A percentile compares a stretch with the other conserved stretches of the same genome.
Conservation (phyloP, 2,329 filamentous ascomycete genomes). For the Alternaria metachromatica region DNA sequence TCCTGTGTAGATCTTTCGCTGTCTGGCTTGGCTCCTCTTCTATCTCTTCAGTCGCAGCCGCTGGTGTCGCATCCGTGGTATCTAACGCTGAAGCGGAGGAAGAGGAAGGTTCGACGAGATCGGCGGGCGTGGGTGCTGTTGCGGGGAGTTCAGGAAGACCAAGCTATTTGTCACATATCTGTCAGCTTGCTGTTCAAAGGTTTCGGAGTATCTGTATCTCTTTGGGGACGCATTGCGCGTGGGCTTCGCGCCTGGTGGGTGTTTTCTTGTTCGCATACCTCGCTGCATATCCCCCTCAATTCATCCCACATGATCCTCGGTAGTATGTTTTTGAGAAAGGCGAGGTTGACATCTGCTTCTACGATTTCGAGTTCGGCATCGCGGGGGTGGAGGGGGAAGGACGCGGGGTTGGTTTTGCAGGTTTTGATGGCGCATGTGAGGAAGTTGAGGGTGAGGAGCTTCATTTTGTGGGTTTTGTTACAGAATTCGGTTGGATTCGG, state of each 20-base stretch:
- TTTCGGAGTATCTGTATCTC: not conserved
- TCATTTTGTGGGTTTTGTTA: constrained; percentile 65
- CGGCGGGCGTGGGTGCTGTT: constrained; percentile 39
- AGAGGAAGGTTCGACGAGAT: constrained; percentile 33
- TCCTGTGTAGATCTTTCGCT: constrained; percentile 76
- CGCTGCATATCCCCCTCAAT: constrained; percentile 74
- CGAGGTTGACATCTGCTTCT: constrained; percentile 79
- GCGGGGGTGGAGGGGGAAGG: constrained; percentile 90
- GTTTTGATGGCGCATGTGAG: constrained; percentile 94
- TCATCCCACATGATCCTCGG: constrained; percentile 89
- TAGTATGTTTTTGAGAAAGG: constrained; percentile 83
- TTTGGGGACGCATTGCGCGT: not conserved
- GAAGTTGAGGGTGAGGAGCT: constrained; percentile 95
- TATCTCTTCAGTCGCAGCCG: constrained; percentile 58
- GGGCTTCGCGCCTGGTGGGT: not conserved
- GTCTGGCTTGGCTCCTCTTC: constrained; percentile 70
- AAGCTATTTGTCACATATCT: constrained; percentile 60
- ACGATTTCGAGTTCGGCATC: constrained; percentile 89
- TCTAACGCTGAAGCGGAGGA: constrained; percentile 4
- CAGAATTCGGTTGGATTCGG: not conserved
- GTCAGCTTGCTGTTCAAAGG: not conserved
- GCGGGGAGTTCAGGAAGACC: constrained; percentile 76
- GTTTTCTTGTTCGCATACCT: constrained; percentile 60
- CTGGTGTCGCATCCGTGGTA: constrained; percentile 42
- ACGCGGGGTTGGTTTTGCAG: constrained; percentile 80